Conservation (phyloP, 805 yeast species). For the Helenozyma baotianmanensis region DNA sequence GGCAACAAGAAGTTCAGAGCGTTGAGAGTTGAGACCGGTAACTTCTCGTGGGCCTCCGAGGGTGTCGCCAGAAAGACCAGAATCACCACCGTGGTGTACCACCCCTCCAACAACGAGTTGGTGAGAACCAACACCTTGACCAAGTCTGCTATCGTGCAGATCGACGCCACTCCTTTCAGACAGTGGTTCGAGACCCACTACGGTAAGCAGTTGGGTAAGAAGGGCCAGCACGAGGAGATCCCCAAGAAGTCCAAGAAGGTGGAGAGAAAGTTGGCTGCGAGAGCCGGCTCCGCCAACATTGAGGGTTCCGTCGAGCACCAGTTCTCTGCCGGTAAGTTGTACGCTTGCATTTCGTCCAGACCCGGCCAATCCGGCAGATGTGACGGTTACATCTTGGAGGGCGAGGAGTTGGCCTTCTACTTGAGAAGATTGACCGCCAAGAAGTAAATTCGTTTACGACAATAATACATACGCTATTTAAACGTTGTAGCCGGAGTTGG, state of each 20-base stretch:
- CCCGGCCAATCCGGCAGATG: constrained; percentile 99
- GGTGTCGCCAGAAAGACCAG: constrained; percentile 99
- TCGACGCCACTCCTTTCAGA: constrained; percentile 99
- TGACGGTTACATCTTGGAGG: constrained; percentile 99
- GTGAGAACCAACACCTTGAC: constrained; percentile 99
- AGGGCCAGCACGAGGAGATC: constrained; percentile 52
- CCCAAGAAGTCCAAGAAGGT: constrained; percentile 69
- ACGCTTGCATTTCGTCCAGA: constrained; percentile 98
- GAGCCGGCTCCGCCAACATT: constrained; percentile 80
- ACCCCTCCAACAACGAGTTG: constrained; percentile 99
- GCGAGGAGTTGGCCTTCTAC: constrained; percentile 99
- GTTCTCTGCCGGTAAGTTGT: constrained; percentile 98
- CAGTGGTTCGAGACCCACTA: constrained; percentile 99
- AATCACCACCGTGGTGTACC: constrained; percentile 96
- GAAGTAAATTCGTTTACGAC: constrained; percentile 58
- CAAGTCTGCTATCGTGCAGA: constrained; percentile 97
- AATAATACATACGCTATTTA: constrained; percentile 4
- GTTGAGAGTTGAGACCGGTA: constrained; percentile 97
- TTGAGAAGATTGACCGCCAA: constrained; percentile 98
- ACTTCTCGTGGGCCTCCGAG: constrained; percentile 99
- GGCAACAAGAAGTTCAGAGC: constrained; percentile 99
- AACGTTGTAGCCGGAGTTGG: too few species aligned
- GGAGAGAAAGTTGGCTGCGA: constrained; percentile 89
- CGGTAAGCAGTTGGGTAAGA: constrained; percentile 91
- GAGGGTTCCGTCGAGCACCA: constrained; percentile 91